A percentile compares a stretch with the other conserved stretches of the same genome.
phyloP scores from a whole-genome alignment of 2,329 filamentous ascomycete genomes.

The Fusarium fracticaudum region DNA sequence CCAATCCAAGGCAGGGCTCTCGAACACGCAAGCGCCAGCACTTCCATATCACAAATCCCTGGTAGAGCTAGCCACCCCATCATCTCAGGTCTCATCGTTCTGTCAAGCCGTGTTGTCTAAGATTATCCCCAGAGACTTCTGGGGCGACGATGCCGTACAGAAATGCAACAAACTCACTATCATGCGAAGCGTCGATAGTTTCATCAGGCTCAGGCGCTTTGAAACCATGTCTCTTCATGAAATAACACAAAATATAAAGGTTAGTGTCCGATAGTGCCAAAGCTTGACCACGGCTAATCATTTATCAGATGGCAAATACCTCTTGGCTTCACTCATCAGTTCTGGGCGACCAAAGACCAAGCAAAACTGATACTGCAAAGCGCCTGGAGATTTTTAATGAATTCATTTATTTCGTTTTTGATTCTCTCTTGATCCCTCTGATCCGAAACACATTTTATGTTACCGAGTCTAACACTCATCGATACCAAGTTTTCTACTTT shows the following conservation, averaged over 20 bases:
- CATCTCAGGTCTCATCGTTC: constrained; percentile 81
- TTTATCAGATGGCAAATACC: constrained; percentile 69
- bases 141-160: constrained; percentile 68
- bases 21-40: constrained; percentile 5
- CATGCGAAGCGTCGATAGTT: constrained; percentile 76
- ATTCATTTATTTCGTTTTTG: constrained; percentile 91
- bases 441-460: constrained; percentile 91
- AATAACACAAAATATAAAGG: constrained; percentile 78
- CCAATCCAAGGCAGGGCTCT: neutral
- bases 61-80: constrained; percentile 73
- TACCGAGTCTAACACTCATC: constrained; percentile 85
- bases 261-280: constrained; percentile 45
- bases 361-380: constrained; percentile 77
- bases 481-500: constrained; percentile 89
- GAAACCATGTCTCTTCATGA: constrained; percentile 85
- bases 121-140: constrained; percentile 79
- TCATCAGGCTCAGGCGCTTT: constrained; percentile 80
- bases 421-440: constrained; percentile 89
- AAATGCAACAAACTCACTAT: constrained; percentile 69
- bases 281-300: neutral
- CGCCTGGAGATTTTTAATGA: constrained; percentile 83
- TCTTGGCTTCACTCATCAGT: constrained; percentile 75
- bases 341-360: constrained; percentile 63
- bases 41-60: constrained; percentile 54
- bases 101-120: constrained; percentile 79